Percentiles rank a stretch among this genome's conserved stretches.
These are phyloP conservation scores for Alternaria arborescens DNA, from an alignment of 2,329 filamentous ascomycete species.

Conservation along the genomic window DNA sequence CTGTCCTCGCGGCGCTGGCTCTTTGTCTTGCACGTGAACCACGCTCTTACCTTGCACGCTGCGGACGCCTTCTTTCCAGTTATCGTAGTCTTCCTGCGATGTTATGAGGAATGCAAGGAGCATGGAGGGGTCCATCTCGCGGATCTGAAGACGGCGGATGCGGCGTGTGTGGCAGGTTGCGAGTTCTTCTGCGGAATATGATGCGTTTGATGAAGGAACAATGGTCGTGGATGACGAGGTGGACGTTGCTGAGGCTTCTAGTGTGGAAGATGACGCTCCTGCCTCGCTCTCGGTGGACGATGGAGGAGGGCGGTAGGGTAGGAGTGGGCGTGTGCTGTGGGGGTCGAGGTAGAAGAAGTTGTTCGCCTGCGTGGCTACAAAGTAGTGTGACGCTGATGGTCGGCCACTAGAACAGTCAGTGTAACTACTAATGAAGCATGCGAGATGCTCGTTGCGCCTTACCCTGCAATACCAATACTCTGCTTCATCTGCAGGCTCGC, in stretches of 20 bases:
- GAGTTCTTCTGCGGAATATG: constrained; percentile 76
- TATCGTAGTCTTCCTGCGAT: constrained; percentile 81
- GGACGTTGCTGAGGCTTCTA: constrained; percentile 21
- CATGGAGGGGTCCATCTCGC: constrained; percentile 98
- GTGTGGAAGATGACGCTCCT: constrained; percentile 1
- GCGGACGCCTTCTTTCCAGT: constrained; percentile 80
- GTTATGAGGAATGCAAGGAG: constrained; percentile 90
- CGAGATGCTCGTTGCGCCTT: constrained; percentile 42
- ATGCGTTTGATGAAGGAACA: constrained; percentile 24
- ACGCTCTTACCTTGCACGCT: constrained; percentile 79
- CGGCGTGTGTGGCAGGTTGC: constrained; percentile 87
- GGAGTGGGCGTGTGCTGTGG: constrained; percentile 79
- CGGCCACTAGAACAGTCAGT: constrained; percentile 70
- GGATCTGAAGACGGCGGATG: constrained; percentile 80
- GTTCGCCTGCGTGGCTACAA: constrained; percentile 75
- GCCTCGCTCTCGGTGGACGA: not conserved
- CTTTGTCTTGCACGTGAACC: constrained; percentile 80
- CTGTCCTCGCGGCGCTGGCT: constrained; percentile 61
- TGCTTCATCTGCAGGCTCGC: constrained; percentile 85
- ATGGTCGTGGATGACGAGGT: constrained; percentile 35
- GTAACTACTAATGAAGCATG: not conserved
- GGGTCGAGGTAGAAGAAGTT: constrained; percentile 95
- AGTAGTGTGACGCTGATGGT: constrained; percentile 87
- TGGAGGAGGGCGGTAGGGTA: constrained; percentile 64
- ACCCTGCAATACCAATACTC: constrained; percentile 96